phyloP scores from a whole-genome alignment of 176 grass and related monocot genomes.

The Rhynchospora pubera region DNA sequence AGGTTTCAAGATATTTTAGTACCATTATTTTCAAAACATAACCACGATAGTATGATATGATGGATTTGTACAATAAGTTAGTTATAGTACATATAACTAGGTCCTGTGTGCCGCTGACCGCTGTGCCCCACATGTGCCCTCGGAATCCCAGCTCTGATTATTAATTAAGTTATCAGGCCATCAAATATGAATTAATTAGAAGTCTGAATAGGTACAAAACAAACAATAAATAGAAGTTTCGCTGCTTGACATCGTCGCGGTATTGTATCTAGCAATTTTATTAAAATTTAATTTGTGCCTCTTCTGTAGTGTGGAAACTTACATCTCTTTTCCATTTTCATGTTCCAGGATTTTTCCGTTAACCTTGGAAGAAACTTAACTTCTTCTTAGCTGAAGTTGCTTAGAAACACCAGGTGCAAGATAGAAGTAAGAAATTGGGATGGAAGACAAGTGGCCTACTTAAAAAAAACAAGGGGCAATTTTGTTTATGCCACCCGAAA shows the following conservation, averaged over 20 bases:
- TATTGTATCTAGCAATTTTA: background rate
- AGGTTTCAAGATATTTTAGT: background rate
- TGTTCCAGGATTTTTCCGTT: background rate
- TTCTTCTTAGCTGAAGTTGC: background rate
- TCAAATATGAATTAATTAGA: background rate
- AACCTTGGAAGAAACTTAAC: background rate
- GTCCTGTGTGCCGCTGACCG: too few relatives aligned
- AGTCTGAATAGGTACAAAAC: background rate
- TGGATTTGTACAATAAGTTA: background rate
- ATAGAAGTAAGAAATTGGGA: background rate
- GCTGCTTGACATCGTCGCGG: background rate
- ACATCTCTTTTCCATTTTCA: background rate
- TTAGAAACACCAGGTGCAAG: background rate
- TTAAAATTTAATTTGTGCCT: background rate
- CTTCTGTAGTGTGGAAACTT: background rate
- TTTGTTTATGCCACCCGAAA: too few relatives aligned
- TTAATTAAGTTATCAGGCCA: background rate
- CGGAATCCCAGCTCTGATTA: background rate
- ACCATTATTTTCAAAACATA: background rate
- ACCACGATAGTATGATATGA: background rate
- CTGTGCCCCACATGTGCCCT: background rate
- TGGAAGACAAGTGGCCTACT: too few relatives aligned
- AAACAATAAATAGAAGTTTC: background rate
- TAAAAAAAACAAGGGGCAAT: too few relatives aligned
- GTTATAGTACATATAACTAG: background rate